Evolutionary conservation across 2,329 filamentous ascomycete species (phyloP).

Genomic region (Diplodia seriata): DNA sequence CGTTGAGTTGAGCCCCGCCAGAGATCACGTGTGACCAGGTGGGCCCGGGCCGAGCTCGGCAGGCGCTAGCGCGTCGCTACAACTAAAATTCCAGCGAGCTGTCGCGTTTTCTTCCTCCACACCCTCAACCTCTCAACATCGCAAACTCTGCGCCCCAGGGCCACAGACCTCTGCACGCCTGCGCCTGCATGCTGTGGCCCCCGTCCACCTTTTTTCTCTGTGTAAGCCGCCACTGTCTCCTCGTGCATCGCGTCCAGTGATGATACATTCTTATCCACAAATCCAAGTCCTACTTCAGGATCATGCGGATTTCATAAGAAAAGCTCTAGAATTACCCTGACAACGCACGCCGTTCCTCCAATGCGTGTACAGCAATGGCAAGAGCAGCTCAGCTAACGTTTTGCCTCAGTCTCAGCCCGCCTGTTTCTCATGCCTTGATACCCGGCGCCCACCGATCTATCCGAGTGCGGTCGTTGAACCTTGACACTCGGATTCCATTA

Average conservation of each 20-base stretch:
- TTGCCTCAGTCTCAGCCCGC: neutral
- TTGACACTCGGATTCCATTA: neutral
- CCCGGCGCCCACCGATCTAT: neutral
- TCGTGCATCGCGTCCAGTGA: constrained; percentile 20
- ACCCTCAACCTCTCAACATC: constrained; percentile 17
- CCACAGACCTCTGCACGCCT: neutral
- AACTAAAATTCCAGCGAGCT: constrained; percentile 15
- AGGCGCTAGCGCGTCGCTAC: constrained; percentile 25
- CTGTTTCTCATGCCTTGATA: neutral
- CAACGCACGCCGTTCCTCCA: constrained; percentile 36
- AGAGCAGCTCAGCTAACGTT: neutral
- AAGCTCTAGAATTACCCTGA: constrained; percentile 66
- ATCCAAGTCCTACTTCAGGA: constrained; percentile 60
- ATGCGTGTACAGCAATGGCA: neutral
- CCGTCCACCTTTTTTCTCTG: constrained; percentile 1
- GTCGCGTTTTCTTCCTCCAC: constrained; percentile 1
- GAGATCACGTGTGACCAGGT: neutral
- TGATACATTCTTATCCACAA: constrained; percentile 31
- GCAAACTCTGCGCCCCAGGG: constrained; percentile 3
- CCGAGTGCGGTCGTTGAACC: neutral
- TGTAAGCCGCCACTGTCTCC: constrained; percentile 9
- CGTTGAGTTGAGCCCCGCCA: neutral
- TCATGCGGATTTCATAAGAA: constrained; percentile 56
- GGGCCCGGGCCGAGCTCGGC: neutral
- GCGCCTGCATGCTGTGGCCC: neutral